Percentiles rank a stretch among this genome's conserved stretches.
phyloP scores from a whole-genome alignment of 805 yeast genomes.

The Starmerella floricola region DNA sequence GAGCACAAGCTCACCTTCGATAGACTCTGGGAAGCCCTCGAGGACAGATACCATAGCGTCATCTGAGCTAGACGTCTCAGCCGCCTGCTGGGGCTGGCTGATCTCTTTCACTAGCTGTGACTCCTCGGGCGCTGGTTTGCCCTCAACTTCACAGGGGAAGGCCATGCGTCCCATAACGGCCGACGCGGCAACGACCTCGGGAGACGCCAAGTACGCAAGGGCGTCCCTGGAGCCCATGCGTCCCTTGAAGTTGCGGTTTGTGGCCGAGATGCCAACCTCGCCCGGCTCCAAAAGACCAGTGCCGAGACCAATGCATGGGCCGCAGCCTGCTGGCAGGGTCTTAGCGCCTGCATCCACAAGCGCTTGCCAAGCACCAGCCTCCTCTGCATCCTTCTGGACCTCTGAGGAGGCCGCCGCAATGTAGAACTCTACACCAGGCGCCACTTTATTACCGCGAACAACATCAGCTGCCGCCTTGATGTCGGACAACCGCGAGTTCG shows the following conservation, averaged over 20 bases:
- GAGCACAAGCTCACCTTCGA: constrained; percentile 81
- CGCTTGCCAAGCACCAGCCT: constrained; percentile 82
- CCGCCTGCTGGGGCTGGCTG: constrained; percentile 27
- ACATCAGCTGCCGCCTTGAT: constrained; percentile 89
- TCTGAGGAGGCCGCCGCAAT: constrained; percentile 94
- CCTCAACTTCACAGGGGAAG: constrained; percentile 74
- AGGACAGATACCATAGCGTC: constrained; percentile 45
- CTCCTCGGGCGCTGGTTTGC: constrained; percentile 39
- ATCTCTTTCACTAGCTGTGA: constrained; percentile 36
- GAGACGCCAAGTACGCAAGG: constrained; percentile 87
- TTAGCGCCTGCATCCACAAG: constrained; percentile 85
- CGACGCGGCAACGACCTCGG: constrained; percentile 96
- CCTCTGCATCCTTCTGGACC: constrained; percentile 87
- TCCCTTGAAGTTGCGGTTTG: constrained; percentile 97
- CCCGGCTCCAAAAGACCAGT: constrained; percentile 88
- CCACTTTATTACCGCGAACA: constrained; percentile 68
- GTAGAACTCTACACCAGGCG: constrained; percentile 85
- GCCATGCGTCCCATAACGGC: constrained; percentile 93
- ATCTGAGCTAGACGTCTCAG: constrained; percentile 25
- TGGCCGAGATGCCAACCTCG: constrained; percentile 96
- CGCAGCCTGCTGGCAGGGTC: constrained; percentile 97
- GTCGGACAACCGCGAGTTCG: constrained; percentile 87
- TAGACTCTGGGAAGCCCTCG: constrained; percentile 80
- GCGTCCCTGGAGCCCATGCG: constrained; percentile 98
- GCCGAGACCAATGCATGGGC: constrained; percentile 98